phyloP scores from a whole-genome alignment of 2,329 filamentous ascomycete species.

The Cercospora sp. region DNA sequence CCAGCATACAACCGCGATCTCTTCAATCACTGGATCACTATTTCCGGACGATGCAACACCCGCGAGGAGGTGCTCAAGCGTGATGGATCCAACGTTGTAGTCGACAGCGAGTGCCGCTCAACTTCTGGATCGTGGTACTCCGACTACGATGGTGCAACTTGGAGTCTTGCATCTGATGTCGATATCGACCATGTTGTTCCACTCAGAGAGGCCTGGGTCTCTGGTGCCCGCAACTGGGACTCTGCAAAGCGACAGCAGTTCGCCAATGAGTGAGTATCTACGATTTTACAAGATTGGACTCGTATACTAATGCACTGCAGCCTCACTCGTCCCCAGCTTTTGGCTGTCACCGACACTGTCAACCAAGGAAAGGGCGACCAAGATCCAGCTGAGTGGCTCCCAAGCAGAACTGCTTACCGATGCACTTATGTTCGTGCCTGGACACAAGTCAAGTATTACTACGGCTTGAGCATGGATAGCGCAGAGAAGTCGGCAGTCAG shows the following conservation, averaged over 20 bases:
- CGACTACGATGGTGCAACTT: constrained; percentile 72
- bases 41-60: constrained; percentile 68
- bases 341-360: constrained; percentile 75
- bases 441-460: constrained; percentile 76
- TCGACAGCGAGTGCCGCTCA: constrained; percentile 60
- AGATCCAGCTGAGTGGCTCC: constrained; percentile 75
- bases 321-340: constrained; percentile 70
- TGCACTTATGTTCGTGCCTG: constrained; percentile 78
- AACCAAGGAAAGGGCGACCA: constrained; percentile 73
- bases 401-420: constrained; percentile 66
- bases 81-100: constrained; percentile 65
- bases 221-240: constrained; percentile 71
- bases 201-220: constrained; percentile 52
- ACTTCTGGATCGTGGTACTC: constrained; percentile 68
- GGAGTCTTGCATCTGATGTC: constrained; percentile 67
- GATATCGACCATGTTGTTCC: constrained; percentile 86
- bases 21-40: constrained; percentile 71
- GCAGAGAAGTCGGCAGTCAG: constrained; percentile 60
- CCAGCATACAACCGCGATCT: constrained; percentile 62
- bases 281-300: too few relatives aligned
- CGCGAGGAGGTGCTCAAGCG: constrained; percentile 65
- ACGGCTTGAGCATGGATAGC: constrained; percentile 65
- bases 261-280: constrained; percentile 53
- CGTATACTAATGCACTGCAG: constrained; percentile 46
- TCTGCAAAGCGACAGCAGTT: constrained; percentile 65